These are phyloP conservation scores for Penicillium cosmopolitanum DNA, from an alignment of 495 filamentous ascomycete genomes.

Conservation along the genomic window DNA sequence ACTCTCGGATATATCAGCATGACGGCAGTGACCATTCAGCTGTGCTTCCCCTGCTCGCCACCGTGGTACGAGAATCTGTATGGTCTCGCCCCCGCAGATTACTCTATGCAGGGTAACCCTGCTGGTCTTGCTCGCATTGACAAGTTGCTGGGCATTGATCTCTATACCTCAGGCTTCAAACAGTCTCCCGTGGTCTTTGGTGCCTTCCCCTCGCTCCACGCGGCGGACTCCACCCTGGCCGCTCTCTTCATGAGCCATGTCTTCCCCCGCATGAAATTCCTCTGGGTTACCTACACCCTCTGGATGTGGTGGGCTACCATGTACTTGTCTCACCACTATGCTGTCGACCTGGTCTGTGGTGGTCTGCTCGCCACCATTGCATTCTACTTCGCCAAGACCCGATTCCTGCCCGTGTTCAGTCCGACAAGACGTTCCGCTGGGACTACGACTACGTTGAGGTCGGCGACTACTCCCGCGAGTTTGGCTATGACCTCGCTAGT, in stretches of 20 bases:
- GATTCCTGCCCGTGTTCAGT: conserved; percentile 82
- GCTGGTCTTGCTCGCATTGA: conserved; percentile 90
- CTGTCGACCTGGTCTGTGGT: conserved; percentile 87
- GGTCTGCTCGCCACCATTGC: conserved; percentile 75
- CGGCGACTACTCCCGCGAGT: conserved; percentile 61
- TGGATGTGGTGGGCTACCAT: conserved; percentile 99
- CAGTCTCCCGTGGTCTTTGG: conserved; percentile 92
- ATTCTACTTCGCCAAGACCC: conserved; percentile 78
- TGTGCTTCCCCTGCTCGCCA: conserved; percentile 89
- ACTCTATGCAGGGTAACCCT: conserved; percentile 83
- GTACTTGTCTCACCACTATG: conserved; percentile 96
- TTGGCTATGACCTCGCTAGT: conserved; percentile 59
- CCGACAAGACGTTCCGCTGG: conserved; percentile 86
- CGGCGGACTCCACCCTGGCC: conserved; percentile 82
- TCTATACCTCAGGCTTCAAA: conserved; percentile 89
- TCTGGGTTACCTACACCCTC: conserved; percentile 78
- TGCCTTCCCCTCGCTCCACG: conserved; percentile 89
- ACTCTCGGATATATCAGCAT: conserved; percentile 93
- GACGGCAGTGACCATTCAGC: conserved; percentile 79
- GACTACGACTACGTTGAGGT: conserved; percentile 92
- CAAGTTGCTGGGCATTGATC: conserved; percentile 80
- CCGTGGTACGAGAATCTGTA: conserved; percentile 95
- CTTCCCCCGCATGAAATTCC: conserved; percentile 75
- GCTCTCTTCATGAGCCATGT: conserved; percentile 90
- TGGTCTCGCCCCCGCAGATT: conserved; percentile 86